Conservation (phyloP, 2,329 filamentous ascomycete genomes). For the Parastagonospora avenae region DNA sequence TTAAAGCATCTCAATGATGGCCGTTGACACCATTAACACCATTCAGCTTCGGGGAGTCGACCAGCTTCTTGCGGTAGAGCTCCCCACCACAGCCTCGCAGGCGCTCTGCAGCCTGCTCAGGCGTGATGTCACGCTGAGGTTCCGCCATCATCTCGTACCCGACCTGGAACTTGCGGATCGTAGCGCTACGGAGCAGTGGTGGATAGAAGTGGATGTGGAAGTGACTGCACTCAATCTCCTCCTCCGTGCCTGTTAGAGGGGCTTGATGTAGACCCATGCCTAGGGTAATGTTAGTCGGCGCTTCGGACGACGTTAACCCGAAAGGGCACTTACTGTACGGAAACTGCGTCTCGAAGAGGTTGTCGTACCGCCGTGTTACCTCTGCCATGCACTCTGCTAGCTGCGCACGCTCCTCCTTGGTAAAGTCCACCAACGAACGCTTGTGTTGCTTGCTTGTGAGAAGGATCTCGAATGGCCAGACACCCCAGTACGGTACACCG, state of each 20-base stretch:
- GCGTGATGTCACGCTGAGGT: conserved; percentile 97
- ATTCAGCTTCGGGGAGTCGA: conserved; percentile 14
- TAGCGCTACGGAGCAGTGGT: conserved; percentile 87
- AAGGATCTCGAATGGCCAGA: conserved; percentile 97
- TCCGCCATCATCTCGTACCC: conserved; percentile 97
- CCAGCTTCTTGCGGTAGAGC: conserved; percentile 73
- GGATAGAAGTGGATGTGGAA: conserved; percentile 99
- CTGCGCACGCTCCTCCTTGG: conserved; percentile 68
- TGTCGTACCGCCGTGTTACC: conserved; percentile 90
- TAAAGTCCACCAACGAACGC: conserved; percentile 82
- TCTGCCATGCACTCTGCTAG: conserved; percentile 87
- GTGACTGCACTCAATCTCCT: conserved; percentile 86
- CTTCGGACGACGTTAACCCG: not conserved
- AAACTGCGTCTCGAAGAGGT: conserved; percentile 94
- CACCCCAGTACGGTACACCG: conserved; percentile 95
- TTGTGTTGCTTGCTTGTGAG: conserved; percentile 84
- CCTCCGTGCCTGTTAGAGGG: conserved; percentile 77
- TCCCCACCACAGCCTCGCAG: conserved; percentile 78
- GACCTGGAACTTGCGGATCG: conserved; percentile 93
- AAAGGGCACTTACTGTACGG: conserved; percentile 75
- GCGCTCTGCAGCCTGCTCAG: conserved; percentile 86
- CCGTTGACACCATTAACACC: conserved; percentile 22
- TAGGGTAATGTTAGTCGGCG: conserved; percentile 35
- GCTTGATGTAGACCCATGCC: conserved; percentile 96
- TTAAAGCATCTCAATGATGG: conserved; percentile 8